A percentile compares a stretch with the other conserved stretches of the same genome.
Conservation (phyloP, 2,329 filamentous ascomycete genomes). For the Colletotrichum salicis region DNA sequence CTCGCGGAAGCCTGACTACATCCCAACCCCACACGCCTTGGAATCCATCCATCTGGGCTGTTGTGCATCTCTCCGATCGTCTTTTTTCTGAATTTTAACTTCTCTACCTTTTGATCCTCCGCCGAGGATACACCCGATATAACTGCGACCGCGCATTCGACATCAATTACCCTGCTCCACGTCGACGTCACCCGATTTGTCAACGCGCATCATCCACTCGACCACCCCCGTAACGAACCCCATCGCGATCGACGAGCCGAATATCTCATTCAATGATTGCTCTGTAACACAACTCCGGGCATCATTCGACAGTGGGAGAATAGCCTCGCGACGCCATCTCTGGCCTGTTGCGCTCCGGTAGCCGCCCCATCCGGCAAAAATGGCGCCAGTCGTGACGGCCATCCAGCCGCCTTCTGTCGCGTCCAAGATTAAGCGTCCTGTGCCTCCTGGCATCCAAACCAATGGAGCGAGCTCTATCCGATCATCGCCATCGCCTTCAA, state of each 20-base stretch:
- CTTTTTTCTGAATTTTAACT: neutral
- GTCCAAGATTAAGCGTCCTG: constrained; percentile 75
- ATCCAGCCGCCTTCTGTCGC: constrained; percentile 53
- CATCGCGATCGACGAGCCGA: constrained; percentile 24
- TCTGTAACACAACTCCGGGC: constrained; percentile 7
- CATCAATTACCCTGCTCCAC: constrained; percentile 16
- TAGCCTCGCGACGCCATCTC: constrained; percentile 8
- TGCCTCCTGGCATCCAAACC: constrained; percentile 72
- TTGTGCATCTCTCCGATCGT: constrained; percentile 20
- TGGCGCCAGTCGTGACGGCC: constrained; percentile 67
- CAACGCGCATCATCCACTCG: constrained; percentile 28
- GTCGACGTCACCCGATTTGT: constrained; percentile 32
- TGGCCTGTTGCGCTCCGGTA: constrained; percentile 20
- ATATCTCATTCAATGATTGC: constrained; percentile 20
- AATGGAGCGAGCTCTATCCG: constrained; percentile 69
- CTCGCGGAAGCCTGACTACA: constrained; percentile 34
- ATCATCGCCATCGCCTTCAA: constrained; percentile 68
- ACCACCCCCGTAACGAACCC: neutral
- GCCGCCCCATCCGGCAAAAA: constrained; percentile 42
- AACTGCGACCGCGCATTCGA: neutral
- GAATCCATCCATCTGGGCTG: constrained; percentile 26
- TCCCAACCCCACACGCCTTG: constrained; percentile 33
- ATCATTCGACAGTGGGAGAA: constrained; percentile 18
- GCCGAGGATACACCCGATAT: neutral
- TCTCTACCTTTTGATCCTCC: neutral